Base-by-base conservation (phyloP, 2,329 filamentous ascomycete genomes). In the Trichophyton schoenleinii region DNA sequence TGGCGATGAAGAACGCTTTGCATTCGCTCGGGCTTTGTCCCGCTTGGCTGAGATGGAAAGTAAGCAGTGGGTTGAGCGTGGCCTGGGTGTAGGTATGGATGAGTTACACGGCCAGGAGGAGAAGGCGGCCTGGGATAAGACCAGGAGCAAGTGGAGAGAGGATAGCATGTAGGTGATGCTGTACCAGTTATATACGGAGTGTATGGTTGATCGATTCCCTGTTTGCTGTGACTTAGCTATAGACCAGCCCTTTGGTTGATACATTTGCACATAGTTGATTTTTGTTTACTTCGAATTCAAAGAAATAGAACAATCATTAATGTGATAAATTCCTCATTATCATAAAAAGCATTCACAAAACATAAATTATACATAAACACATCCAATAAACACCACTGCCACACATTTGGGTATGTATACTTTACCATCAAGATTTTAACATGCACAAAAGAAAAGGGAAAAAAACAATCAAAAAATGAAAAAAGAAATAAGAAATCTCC, bases 1-100 rank as follows among this genome's bases (percentile, higher is more conserved):
- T 1, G 94, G 94, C 46, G 94, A 96, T 62, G 94, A 99, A 77
- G 94, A 99, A 75, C 83, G 90, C 0, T 99, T 99, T 77, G 94
- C 94, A 0, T 99, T 99, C 78, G 91, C 91, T 25, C 80, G 94
- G 60, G 94, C 94, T 0, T 73, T 97, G 67, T 91, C 87, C 60
- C 79, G 94, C 61, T 76, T 99, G 64, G 87, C 80, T 60, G 91
- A 97, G 75, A 99, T 99, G 94, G 89, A 91, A 20, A 94, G 89
- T 72, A 84, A 85, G 72, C 88, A 96, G 72, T 99, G 94, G 94
- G 88, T 97, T 2, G 92, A 97, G 75, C 76, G 91, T 13, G 91
- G 84, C 0, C 64, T 85, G 71, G 79, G 77, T 0, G 68, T 80
- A 59, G 79, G 78, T 0, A 71, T 79, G 66, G 73, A 74, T 68